Evolutionary conservation across 768 basidiomycete species (phyloP).

Genomic region (Trametes coccinea): DNA sequence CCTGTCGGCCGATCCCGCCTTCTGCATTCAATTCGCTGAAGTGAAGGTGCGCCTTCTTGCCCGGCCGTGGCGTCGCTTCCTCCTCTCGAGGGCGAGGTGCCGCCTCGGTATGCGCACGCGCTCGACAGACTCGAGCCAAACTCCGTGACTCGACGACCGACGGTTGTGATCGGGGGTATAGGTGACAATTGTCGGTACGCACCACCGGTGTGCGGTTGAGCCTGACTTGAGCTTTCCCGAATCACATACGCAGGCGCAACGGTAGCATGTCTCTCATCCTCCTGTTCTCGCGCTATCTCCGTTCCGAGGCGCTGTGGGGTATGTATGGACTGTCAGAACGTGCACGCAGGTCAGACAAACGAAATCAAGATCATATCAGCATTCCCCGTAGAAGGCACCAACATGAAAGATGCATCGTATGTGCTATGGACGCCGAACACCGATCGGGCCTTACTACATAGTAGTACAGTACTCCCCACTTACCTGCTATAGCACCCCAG

Average conservation of each 20-base stretch:
- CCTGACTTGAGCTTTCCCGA: no score
- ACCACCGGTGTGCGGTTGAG: no score
- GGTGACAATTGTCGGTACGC: no score
- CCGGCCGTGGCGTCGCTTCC: background rate
- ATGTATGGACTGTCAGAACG: background rate
- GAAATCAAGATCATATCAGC: background rate
- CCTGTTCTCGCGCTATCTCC: background rate
- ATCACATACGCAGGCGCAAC: no score
- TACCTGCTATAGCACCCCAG: background rate
- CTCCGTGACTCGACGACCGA: background rate
- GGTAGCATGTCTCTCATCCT: no score
- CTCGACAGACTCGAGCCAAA: background rate
- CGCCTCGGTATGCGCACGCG: constrained; percentile 1
- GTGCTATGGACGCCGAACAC: background rate
- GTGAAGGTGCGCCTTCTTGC: background rate
- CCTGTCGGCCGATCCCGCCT: background rate
- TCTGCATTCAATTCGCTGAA: background rate
- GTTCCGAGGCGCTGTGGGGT: background rate
- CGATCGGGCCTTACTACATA: background rate
- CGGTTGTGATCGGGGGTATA: background rate
- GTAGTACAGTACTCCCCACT: background rate
- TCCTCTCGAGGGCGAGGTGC: constrained; percentile 1
- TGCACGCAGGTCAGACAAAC: no score
- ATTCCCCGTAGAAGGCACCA: background rate
- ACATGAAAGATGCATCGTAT: background rate